A percentile compares a stretch with the other conserved stretches of the same genome.
These are phyloP conservation scores for Daldinia vernicosa DNA, from an alignment of 495 filamentous ascomycete genomes.

Conservation along the genomic window DNA sequence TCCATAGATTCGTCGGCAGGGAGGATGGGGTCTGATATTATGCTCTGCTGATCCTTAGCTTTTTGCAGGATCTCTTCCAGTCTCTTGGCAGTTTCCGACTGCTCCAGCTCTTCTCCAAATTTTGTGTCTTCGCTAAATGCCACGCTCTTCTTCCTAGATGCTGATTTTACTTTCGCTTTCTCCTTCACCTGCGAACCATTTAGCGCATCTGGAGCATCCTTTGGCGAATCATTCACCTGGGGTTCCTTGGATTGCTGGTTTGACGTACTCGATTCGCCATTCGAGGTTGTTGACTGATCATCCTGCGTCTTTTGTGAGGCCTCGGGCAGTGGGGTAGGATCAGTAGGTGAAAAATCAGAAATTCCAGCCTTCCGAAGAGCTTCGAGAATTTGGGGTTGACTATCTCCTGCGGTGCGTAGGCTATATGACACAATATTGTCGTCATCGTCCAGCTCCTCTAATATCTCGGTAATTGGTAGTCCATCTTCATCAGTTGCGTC, in stretches of 20 bases:
- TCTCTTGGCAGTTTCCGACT: slow-evolving; percentile 51
- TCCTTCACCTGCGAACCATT: slow-evolving; percentile 11
- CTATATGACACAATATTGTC: slow-evolving; percentile 79
- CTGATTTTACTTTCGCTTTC: slow-evolving; percentile 6
- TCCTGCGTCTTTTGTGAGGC: slow-evolving; percentile 10
- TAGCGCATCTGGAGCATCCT: not conserved
- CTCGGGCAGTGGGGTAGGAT: slow-evolving; percentile 6
- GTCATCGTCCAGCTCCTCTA: slow-evolving; percentile 91
- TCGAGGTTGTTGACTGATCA: not conserved
- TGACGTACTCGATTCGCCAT: not conserved
- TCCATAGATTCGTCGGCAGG: slow-evolving; percentile 76
- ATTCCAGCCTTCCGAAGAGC: slow-evolving; percentile 76
- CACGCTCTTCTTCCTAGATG: slow-evolving; percentile 50
- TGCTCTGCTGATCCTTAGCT: slow-evolving; percentile 54
- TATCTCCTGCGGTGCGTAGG: slow-evolving; percentile 67
- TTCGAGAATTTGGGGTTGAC: slow-evolving; percentile 69
- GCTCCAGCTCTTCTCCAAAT: slow-evolving; percentile 46
- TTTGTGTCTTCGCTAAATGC: slow-evolving; percentile 68
- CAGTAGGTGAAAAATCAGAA: slow-evolving; percentile 52
- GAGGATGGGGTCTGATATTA: slow-evolving; percentile 55
- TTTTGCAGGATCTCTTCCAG: slow-evolving; percentile 61
- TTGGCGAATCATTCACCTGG: slow-evolving; percentile 1
- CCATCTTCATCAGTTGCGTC: slow-evolving; percentile 67
- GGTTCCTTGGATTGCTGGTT: slow-evolving; percentile 2
- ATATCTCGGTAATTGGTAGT: slow-evolving; percentile 83